Percentiles rank a stretch among this genome's conserved stretches.
Conservation (phyloP, 2,329 filamentous ascomycete genomes). For the Lecanoromycetidae sp. region DNA sequence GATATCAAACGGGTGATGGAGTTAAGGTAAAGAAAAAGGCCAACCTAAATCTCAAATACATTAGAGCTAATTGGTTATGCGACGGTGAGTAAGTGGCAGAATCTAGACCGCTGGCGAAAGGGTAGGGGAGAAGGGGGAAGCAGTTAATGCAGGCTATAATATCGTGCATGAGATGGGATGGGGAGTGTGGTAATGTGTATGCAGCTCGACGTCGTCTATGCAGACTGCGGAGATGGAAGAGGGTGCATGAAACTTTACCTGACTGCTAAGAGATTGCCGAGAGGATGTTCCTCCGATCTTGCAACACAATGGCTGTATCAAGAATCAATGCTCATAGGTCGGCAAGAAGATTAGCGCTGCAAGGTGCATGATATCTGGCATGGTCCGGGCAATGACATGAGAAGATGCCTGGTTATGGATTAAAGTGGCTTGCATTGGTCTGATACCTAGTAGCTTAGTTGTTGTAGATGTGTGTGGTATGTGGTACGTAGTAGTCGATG, state of each 20-base stretch:
- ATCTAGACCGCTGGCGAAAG: slow-evolving; percentile 8
- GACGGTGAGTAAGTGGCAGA: slow-evolving; percentile 12
- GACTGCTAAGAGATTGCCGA: slow-evolving; percentile 11
- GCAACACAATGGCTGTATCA: slow-evolving; percentile 3
- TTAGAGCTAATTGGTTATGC: slow-evolving; percentile 11
- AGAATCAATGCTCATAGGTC: slow-evolving; percentile 3
- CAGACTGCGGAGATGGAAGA: not conserved
- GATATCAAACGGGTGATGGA: slow-evolving; percentile 8
- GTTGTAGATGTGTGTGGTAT: no score
- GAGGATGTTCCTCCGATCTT: slow-evolving; percentile 5
- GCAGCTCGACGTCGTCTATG: slow-evolving; percentile 7
- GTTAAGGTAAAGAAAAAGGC: not conserved
- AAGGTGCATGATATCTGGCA: not conserved
- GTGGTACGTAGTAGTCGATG: no score
- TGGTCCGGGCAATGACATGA: slow-evolving; percentile 4
- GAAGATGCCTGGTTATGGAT: slow-evolving; percentile 9
- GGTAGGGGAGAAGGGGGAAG: not conserved
- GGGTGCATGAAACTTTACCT: not conserved
- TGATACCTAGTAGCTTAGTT: slow-evolving; percentile 1
- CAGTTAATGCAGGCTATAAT: no score
- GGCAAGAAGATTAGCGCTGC: slow-evolving; percentile 1
- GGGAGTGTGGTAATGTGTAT: not conserved
- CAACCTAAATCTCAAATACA: slow-evolving; percentile 7
- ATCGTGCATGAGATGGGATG: no score
- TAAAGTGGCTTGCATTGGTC: slow-evolving; percentile 12